A percentile compares a stretch with the other conserved stretches of the same genome.
phyloP scores from a whole-genome alignment of 73 alveolate genomes.

The Stentor coeruleus region DNA sequence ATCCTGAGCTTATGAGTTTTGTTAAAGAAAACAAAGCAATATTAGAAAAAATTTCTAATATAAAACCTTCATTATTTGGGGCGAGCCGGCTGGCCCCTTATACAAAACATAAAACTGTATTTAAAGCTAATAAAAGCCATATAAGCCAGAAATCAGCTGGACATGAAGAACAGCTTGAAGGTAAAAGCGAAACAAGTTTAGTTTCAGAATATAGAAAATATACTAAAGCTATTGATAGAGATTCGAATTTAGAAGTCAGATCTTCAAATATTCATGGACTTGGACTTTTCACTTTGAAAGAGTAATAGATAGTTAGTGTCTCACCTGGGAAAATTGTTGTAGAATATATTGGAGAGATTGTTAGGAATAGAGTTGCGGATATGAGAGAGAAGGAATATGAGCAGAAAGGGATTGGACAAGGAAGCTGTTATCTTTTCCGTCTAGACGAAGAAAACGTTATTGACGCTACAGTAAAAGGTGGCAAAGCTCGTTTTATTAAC shows the following conservation, averaged over 20 bases:
- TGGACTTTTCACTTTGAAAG: constrained; percentile 87
- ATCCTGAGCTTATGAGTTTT: no score
- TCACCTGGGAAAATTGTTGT: constrained; percentile 86
- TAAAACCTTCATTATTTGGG: constrained; percentile 4
- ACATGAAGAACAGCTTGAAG: constrained; percentile 34
- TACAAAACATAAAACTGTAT: neutral
- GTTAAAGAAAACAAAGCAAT: neutral
- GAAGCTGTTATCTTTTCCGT: constrained; percentile 92
- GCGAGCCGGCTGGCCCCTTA: neutral
- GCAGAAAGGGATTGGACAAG: constrained; percentile 69
- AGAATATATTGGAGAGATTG: constrained; percentile 92
- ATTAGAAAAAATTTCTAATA: neutral
- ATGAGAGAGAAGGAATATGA: constrained; percentile 81
- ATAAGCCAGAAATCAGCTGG: constrained; percentile 24
- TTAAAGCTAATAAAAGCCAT: neutral
- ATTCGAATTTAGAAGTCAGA: constrained; percentile 60
- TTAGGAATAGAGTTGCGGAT: constrained; percentile 87
- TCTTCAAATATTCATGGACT: constrained; percentile 85
- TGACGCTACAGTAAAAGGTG: constrained; percentile 91
- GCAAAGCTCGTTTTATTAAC: constrained; percentile 84
- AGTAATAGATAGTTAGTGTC: constrained; percentile 45
- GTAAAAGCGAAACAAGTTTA: constrained; percentile 34
- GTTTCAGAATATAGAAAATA: constrained; percentile 34
- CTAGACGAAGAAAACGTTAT: constrained; percentile 81
- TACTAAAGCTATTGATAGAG: constrained; percentile 58